Percentiles rank a stretch among this genome's conserved stretches.
phyloP scores from a whole-genome alignment of 2,329 filamentous ascomycete species.

The Diaporthe humulicola region DNA sequence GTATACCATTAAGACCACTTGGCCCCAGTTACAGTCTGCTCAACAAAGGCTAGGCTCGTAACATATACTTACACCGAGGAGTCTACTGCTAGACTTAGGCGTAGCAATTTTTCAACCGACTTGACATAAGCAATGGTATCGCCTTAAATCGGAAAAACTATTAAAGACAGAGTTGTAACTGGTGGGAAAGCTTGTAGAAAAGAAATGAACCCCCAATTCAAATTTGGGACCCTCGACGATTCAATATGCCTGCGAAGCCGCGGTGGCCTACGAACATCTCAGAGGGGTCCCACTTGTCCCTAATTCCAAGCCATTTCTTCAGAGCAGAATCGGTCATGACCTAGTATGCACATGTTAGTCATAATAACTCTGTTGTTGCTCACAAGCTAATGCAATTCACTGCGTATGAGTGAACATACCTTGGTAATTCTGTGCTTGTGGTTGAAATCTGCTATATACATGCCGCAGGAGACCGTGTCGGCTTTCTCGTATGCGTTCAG shows the following conservation, averaged over 20 bases:
- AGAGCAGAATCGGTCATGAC: not conserved
- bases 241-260: not conserved
- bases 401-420: not conserved
- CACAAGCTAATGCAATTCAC: not conserved
- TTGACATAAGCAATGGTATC: too few relatives aligned
- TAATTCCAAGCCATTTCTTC: not conserved
- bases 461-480: not conserved
- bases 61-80: too few relatives aligned
- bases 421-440: not conserved
- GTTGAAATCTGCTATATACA: not conserved
- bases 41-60: too few relatives aligned
- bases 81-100: too few relatives aligned
- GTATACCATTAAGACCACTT: not conserved
- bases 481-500: not conserved
- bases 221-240: not conserved
- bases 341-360: not conserved
- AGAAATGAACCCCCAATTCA: not conserved
- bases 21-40: too few relatives aligned
- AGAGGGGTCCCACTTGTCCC: not conserved
- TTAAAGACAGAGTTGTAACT: too few relatives aligned
- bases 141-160: too few relatives aligned
- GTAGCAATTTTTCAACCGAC: too few relatives aligned
- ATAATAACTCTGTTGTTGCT: not conserved
- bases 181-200: too few relatives aligned
- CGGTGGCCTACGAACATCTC: not conserved